A percentile compares a stretch with the other conserved stretches of the same genome.
Conservation (phyloP, 495 filamentous ascomycete genomes). For the Collariella sp. region DNA sequence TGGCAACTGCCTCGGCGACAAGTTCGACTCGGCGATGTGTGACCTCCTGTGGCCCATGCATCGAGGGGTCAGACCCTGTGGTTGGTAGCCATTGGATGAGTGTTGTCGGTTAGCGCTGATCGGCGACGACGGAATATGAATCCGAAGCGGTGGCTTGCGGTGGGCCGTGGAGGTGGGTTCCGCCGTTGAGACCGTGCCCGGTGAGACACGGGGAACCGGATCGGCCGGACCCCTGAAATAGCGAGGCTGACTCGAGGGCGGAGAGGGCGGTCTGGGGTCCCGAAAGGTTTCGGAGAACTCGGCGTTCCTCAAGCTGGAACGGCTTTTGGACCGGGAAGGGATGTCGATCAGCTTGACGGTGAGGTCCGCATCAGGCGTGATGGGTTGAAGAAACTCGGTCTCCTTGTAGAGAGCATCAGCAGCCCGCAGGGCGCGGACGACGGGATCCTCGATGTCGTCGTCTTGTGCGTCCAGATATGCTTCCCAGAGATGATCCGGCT, state of each 20-base stretch:
- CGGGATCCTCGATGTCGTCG: slow-evolving; percentile 28
- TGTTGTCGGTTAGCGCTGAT: not conserved
- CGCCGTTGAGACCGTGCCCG: not conserved
- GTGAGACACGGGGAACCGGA: not conserved
- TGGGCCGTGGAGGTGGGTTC: not conserved
- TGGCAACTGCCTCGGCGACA: not conserved
- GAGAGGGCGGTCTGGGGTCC: not conserved
- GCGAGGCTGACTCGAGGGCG: not conserved
- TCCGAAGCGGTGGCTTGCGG: slow-evolving; percentile 8
- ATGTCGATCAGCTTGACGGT: slow-evolving; percentile 18
- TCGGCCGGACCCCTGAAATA: not conserved
- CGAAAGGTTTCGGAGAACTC: not conserved
- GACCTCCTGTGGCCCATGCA: not conserved
- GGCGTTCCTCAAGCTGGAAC: not conserved
- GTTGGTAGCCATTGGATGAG: not conserved
- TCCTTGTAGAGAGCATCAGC: slow-evolving; percentile 42
- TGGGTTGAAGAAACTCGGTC: slow-evolving; percentile 36
- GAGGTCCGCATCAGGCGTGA: slow-evolving; percentile 30
- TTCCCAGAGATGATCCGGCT: not conserved
- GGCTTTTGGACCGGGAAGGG: slow-evolving; percentile 6
- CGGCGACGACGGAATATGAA: slow-evolving; percentile 6
- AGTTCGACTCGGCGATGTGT: not conserved
- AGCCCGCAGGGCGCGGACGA: slow-evolving; percentile 39
- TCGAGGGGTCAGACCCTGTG: not conserved
- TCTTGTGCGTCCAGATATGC: not conserved